Base-by-base conservation (phyloP, 108 stramenopile genomes). In the Chaetoceros muelleri region DNA sequence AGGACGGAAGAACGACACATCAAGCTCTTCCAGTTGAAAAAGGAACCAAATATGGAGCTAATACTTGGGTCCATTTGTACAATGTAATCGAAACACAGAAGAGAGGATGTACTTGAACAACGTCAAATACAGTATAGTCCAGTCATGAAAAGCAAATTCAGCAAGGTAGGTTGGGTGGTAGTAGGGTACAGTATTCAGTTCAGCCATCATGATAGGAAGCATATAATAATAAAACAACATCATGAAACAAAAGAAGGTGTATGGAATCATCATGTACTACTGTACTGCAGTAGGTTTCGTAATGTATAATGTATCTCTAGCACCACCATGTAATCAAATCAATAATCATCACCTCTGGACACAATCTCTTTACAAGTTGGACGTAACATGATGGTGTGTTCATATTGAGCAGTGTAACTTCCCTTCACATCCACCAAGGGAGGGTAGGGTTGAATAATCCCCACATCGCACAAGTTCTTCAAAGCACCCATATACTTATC, bases 351-450 rank as follows among this genome's bases (percentile, higher is more conserved):
- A 1, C 98, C 98, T n/a, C 96, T 76, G 53, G 87, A 90, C 30
- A 98, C 71, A 34, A 99, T 80, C 79, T 99, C 98, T 80, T 96
- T 98, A 69, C 96, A 96, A 17, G 93, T 96, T 13, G 96, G 96
- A 48, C 96, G 65, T 65, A 96, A 69, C 20, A 99, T 64, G 52
- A 99, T 70, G 3, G 98, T 99, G 72, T 99, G 98, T 68, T 99
- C 98, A 69, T 98, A 99, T 78, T 99, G 98, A 10, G 98, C 98
- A 7, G 95, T 95, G 68, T 96, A 99, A 45, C 79, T 78, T 0
- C 97, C 97, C 68, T 89, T 90, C 5, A 92, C 78, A 69, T 99
- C 98, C 62, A 89, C 91, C 2, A 99, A 76, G 5, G 98, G 98
- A 16, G 98, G 98, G 65, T 96, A 98, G 2, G 97, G 72, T 57